Evolutionary conservation across 345 rosid genomes (phyloP).

Genomic region (Brassica cretica): DNA sequence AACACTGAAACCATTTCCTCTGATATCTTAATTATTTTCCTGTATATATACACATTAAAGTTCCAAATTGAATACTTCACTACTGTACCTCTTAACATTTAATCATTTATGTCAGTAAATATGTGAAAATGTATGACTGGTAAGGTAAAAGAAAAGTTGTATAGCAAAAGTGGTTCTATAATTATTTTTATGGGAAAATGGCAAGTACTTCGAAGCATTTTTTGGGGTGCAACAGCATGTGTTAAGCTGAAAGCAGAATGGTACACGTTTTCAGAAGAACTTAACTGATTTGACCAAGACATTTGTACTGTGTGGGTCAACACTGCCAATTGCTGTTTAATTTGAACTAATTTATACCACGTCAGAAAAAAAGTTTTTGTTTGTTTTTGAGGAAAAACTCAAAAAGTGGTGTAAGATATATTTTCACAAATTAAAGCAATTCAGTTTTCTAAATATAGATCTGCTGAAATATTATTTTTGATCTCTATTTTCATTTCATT

Average conservation of each 20-base stretch:
- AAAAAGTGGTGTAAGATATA: not conserved
- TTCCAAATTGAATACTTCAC: not conserved
- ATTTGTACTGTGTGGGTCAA: conserved; percentile 28
- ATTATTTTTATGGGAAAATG: not conserved
- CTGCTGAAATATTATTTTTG: not conserved
- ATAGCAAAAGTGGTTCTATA: not conserved
- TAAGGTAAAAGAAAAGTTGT: conserved; percentile 5
- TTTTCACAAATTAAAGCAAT: not conserved
- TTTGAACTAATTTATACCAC: conserved; percentile 17
- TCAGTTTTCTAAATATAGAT: not conserved
- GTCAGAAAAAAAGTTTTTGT: conserved; percentile 5
- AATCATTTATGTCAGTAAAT: not conserved
- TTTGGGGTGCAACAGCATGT: conserved; percentile 1
- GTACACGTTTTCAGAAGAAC: conserved; percentile 30
- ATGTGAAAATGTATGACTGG: conserved; percentile 5
- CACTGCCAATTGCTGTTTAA: conserved; percentile 24
- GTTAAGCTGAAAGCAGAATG: conserved; percentile 10
- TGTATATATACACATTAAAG: not conserved
- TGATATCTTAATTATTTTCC: not conserved
- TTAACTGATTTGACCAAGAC: conserved; percentile 41
- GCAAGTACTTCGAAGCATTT: not conserved
- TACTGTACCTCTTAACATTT: not conserved
- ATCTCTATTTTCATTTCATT: conserved; percentile 1
- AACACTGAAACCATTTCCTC: not conserved
- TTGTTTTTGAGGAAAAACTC: not conserved